phyloP scores from a whole-genome alignment of 1,284 basidiomycete species.

The Rhodofomes roseus region DNA sequence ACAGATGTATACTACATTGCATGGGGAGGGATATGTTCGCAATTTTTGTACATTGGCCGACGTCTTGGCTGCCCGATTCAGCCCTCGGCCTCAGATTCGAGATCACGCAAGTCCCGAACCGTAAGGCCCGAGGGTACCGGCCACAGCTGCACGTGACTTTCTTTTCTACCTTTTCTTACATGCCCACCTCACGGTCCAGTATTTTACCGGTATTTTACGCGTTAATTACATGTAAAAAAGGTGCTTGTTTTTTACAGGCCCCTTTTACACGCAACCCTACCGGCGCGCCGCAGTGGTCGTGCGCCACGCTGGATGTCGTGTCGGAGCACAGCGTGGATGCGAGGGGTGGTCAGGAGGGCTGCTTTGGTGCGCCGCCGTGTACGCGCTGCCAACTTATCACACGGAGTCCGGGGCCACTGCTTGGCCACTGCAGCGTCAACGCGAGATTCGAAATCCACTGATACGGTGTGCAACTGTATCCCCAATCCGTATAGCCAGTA shows the following conservation, averaged over 20 bases:
- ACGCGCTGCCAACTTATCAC: background rate
- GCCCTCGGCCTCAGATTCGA: no score
- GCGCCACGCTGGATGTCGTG: background rate
- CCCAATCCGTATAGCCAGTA: no score
- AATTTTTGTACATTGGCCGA: background rate
- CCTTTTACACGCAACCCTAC: background rate
- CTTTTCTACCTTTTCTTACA: background rate
- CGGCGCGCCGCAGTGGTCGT: background rate
- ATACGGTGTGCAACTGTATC: no score
- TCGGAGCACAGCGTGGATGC: background rate
- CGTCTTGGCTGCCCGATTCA: no score
- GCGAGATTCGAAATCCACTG: no score
- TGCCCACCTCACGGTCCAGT: background rate
- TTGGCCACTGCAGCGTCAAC: no score
- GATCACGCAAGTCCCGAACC: no score
- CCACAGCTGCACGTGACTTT: background rate
- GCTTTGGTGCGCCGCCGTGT: background rate
- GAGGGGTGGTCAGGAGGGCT: background rate
- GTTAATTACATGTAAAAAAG: background rate
- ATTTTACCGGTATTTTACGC: background rate
- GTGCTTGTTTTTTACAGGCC: background rate
- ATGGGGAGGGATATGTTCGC: no score
- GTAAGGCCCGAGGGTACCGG: no score
- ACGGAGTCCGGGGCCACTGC: background rate
- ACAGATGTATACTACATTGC: no score